Conservation (phyloP, 2,329 filamentous ascomycete genomes). For the Bipolaris oryzae region DNA sequence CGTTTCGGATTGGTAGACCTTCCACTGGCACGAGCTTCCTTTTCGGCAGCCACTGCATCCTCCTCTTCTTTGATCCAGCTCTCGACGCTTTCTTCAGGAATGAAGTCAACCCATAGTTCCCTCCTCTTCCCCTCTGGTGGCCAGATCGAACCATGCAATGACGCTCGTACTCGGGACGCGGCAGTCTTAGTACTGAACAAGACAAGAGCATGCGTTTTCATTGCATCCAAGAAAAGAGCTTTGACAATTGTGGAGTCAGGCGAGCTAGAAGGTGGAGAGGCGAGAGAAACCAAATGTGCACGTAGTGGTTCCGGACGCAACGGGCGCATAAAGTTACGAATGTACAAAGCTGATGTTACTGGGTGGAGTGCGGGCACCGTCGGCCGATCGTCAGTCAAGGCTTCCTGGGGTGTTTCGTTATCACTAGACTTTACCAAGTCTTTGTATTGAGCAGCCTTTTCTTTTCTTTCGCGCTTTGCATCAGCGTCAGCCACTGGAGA, state of each 20-base stretch:
- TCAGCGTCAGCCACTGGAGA: conserved; percentile 12
- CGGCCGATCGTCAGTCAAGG: conserved; percentile 37
- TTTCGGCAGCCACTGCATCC: conserved; percentile 37
- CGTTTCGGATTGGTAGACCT: conserved; percentile 29
- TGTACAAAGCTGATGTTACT: conserved; percentile 68
- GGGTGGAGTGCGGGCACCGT: conserved; percentile 50
- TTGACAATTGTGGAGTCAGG: conserved; percentile 63
- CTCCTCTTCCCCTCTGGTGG: conserved; percentile 86
- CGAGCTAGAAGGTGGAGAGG: conserved; percentile 61
- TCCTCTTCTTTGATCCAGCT: conserved; percentile 69
- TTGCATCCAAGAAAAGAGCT: conserved; percentile 78
- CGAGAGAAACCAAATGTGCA: conserved; percentile 72
- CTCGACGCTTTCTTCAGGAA: conserved; percentile 74
- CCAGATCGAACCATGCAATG: conserved; percentile 81
- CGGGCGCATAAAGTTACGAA: conserved; percentile 88
- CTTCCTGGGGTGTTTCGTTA: conserved; percentile 17
- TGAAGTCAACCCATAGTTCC: conserved; percentile 84
- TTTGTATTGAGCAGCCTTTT: conserved; percentile 45
- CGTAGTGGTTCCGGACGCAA: conserved; percentile 71
- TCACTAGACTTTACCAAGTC: conserved; percentile 35
- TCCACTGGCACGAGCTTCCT: conserved; percentile 32
- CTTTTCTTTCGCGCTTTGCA: conserved; percentile 31
- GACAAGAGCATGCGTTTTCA: conserved; percentile 87
- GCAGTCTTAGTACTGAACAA: conserved; percentile 71
- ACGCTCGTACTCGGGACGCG: conserved; percentile 76